Evolutionary conservation across 257 asterid genomes (phyloP).

Genomic region (Voacanga thouarsii): DNA sequence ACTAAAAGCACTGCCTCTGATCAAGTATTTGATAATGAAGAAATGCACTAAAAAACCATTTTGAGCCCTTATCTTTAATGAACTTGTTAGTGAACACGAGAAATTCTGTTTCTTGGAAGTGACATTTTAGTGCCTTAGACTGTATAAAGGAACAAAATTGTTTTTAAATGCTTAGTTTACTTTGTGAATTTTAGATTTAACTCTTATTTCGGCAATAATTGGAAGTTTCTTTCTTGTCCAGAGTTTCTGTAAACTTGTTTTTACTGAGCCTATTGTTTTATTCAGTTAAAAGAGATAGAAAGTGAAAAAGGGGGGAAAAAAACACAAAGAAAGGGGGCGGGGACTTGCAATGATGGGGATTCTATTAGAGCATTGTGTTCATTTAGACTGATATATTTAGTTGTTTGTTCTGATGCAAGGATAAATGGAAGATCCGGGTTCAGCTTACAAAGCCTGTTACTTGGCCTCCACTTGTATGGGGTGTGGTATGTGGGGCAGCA

Average conservation of each 20-base stretch:
- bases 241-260: not conserved
- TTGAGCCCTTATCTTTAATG: not conserved
- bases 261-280: not conserved
- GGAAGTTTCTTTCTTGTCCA: not conserved
- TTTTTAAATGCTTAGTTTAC: not conserved
- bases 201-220: not conserved
- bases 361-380: not conserved
- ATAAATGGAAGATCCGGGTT: conserved; percentile 88
- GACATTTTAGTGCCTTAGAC: not conserved
- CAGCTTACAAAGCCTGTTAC: conserved; percentile 96
- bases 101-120: not conserved
- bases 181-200: not conserved
- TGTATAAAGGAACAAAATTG: not conserved
- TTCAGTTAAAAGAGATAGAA: not conserved
- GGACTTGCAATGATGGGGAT: not conserved
- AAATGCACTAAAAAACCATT: not conserved
- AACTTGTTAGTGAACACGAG: not conserved
- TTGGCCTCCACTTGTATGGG: conserved; percentile 99
- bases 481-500: conserved; percentile 98
- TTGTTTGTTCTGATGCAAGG: conserved; percentile 32
- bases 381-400: not conserved
- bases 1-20: not conserved
- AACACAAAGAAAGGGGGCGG: not conserved
- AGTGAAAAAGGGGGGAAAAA: not conserved
- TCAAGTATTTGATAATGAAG: not conserved